phyloP scores from a whole-genome alignment of 2,329 filamentous ascomycete genomes.

The Aquanectria penicillioides region DNA sequence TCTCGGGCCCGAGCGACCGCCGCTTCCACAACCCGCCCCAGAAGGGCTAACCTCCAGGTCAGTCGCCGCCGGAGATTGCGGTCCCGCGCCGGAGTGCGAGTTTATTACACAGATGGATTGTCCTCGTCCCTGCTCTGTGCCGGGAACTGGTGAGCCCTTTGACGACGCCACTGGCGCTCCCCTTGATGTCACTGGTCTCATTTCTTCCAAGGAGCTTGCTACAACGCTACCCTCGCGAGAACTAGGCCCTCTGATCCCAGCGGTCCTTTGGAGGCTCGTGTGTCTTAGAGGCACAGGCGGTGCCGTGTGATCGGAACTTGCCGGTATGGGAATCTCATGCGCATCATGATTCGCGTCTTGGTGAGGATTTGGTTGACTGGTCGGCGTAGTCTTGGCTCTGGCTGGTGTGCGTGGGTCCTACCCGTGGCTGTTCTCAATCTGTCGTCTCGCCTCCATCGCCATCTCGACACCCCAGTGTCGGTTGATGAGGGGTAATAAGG shows the following conservation, averaged over 20 bases:
- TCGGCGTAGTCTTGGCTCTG: neutral
- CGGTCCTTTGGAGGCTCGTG: slow-evolving; percentile 33
- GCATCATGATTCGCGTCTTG: slow-evolving; percentile 2
- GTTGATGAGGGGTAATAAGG: slow-evolving; percentile 57
- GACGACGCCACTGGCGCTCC: neutral
- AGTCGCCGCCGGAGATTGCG: slow-evolving; percentile 7
- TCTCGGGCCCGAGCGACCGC: slow-evolving; percentile 35
- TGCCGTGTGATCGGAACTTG: slow-evolving; percentile 7
- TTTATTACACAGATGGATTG: neutral
- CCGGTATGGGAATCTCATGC: neutral
- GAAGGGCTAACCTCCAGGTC: slow-evolving; percentile 14
- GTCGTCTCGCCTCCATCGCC: slow-evolving; percentile 54
- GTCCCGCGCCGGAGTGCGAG: neutral
- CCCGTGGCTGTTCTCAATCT: slow-evolving; percentile 35
- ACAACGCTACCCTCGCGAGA: neutral
- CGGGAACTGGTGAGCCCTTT: neutral
- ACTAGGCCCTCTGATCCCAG: neutral
- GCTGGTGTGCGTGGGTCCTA: slow-evolving; percentile 15
- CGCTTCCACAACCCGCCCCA: slow-evolving; percentile 30
- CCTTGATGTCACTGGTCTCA: slow-evolving; percentile 19
- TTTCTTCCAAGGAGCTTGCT: neutral
- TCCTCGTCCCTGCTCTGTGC: neutral
- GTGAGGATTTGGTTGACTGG: neutral
- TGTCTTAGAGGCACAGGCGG: slow-evolving; percentile 33
- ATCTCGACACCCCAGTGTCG: slow-evolving; percentile 59